Base-by-base conservation (phyloP, 192 early-diverging fungal genomes). In the Gigaspora rosea region DNA sequence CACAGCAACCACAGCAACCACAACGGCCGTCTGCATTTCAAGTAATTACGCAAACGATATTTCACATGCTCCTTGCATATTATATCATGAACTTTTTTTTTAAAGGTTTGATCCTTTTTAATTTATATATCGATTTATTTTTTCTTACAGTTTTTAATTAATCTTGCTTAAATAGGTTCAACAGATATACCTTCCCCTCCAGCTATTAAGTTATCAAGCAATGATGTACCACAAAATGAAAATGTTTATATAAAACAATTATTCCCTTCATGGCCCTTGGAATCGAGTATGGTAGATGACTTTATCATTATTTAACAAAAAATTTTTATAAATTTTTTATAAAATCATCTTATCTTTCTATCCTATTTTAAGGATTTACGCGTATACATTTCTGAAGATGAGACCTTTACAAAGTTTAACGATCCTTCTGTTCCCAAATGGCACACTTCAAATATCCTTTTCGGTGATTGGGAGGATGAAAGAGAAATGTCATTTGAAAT, bases 321-420 rank as follows among this genome's bases (percentile, higher is more conserved):
- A 52, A 51, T 11, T 51, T 11, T 59, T 5, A 59, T n/a, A 61
- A 12, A 32, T 22, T 20, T n/a, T n/a, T 8, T 48, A 66, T n/a
- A 2, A 46, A 66, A 18, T 18, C 16, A n/a, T 47, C 11, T n/a
- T 22, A 66, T n/a, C 36, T 41, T 41, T 66, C 18, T 15, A 48
- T 68, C 22, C 3, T 41, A 15, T 70, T 35, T 16, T 50, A 59
- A 85, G 85, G 81, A 89, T 73, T 57, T 89, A 33, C 75, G 79
- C 52, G 80, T 89, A 20, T 89, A 86, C 64, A 46, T 86, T 0
- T 85, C 82, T 15, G 85, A 88, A 58, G 68, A 86, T 15, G 75
- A 75, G 22, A 75, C 83, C 36, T 89, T 89, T 62, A 79, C 50
- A 1, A 57, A 79, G 46, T 85, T 82, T 56, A 77, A 83, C 11